Conservation (phyloP, 2,329 filamentous ascomycete species). For the Colletotrichum liaoningense region DNA sequence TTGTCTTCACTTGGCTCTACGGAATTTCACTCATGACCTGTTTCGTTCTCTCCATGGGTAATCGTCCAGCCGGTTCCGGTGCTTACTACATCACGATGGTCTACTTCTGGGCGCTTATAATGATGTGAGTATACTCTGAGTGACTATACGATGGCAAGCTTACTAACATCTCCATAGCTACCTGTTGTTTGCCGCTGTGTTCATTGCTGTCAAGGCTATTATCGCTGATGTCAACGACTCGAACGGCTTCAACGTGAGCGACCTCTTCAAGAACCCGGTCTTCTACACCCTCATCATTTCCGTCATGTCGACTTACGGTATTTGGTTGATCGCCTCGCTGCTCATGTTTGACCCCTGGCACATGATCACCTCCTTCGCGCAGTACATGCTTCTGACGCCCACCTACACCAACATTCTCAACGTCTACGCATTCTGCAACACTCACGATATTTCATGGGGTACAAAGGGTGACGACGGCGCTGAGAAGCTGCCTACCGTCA, state of each 20-base stretch:
- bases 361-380: slow-evolving; percentile 95
- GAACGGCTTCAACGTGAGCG: slow-evolving; percentile 73
- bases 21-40: slow-evolving; percentile 91
- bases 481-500: slow-evolving; percentile 88
- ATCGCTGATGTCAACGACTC: slow-evolving; percentile 72
- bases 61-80: slow-evolving; percentile 93
- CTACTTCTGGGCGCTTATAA: slow-evolving; percentile 97
- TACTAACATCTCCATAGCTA: slow-evolving; percentile 65
- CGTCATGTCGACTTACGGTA: slow-evolving; percentile 88
- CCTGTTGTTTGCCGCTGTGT: slow-evolving; percentile 93
- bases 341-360: slow-evolving; percentile 99
- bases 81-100: slow-evolving; percentile 97
- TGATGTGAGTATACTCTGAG: slow-evolving; percentile 72
- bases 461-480: slow-evolving; percentile 98
- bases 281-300: slow-evolving; percentile 97
- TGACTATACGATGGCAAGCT: neutral
- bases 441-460: slow-evolving; percentile 97
- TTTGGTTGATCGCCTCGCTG: slow-evolving; percentile 92
- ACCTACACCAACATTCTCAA: slow-evolving; percentile 99
- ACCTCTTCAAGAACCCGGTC: slow-evolving; percentile 86
- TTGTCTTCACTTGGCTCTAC: slow-evolving; percentile 97
- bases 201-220: slow-evolving; percentile 90
- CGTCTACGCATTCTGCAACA: slow-evolving; percentile 99
- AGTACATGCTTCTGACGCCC: slow-evolving; percentile 94
- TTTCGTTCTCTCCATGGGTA: slow-evolving; percentile 94